Evolutionary conservation across 2,329 filamentous ascomycete genomes (phyloP).

Genomic region (Alternaria ventricosa): DNA sequence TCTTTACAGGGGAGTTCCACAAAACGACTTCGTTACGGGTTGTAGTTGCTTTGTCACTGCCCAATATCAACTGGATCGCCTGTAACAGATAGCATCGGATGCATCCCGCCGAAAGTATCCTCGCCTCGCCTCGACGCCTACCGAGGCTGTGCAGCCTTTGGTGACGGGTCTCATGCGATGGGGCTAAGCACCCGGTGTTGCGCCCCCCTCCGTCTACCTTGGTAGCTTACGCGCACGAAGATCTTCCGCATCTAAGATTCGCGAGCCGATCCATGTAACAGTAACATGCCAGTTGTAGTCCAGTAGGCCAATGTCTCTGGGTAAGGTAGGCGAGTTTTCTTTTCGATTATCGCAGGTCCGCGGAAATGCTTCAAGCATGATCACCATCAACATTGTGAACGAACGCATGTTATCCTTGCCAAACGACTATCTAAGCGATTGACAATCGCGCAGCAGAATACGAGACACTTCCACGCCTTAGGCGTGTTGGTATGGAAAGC

Average conservation of each 20-base stretch:
- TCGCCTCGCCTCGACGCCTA: background rate
- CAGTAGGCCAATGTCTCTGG: background rate
- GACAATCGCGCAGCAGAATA: background rate
- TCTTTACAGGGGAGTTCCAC: background rate
- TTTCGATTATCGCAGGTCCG: background rate
- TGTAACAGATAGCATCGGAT: background rate
- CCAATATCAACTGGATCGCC: background rate
- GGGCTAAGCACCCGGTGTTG: background rate
- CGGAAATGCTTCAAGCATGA: background rate
- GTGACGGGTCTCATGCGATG: background rate
- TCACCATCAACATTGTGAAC: background rate
- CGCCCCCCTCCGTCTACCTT: background rate
- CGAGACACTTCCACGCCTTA: background rate
- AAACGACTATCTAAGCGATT: background rate
- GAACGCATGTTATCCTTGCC: background rate
- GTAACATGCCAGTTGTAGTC: background rate
- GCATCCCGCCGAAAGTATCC: background rate
- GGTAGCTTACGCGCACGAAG: background rate
- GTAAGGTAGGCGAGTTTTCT: background rate
- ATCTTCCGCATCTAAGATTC: conserved; percentile 11
- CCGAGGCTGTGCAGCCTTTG: background rate
- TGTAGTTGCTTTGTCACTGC: background rate
- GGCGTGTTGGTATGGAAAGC: background rate
- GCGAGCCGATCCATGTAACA: conserved; percentile 13
- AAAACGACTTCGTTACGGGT: background rate